These are phyloP conservation scores for Phytomonas francai DNA, from an alignment of 208 protist genomes.

Conservation along the genomic window DNA sequence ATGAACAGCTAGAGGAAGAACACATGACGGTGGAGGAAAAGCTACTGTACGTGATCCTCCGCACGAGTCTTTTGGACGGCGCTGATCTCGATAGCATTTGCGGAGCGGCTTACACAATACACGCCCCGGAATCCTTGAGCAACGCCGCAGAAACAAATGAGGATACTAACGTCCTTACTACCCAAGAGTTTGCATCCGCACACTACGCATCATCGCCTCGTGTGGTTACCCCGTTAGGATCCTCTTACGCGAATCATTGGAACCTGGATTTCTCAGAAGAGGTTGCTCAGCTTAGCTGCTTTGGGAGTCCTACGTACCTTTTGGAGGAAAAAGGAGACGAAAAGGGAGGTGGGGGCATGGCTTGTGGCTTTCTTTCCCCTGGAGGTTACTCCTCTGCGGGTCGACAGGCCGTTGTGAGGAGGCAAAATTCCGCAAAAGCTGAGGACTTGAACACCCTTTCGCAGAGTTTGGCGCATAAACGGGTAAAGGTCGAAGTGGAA, in stretches of 20 bases:
- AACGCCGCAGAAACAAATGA: too few species aligned
- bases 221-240: too few species aligned
- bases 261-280: too few species aligned
- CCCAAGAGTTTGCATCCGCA: neutral
- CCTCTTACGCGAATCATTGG: too few species aligned
- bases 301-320: too few species aligned
- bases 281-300: too few species aligned
- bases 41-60: conserved; percentile 76
- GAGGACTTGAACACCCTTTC: conserved; percentile 10
- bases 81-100: neutral
- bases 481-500: conserved; percentile 2
- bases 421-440: neutral
- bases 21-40: conserved; percentile 31
- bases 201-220: neutral
- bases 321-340: too few species aligned
- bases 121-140: too few species aligned
- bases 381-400: too few species aligned
- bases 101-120: too few species aligned
- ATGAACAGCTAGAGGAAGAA: neutral
- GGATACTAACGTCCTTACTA: neutral
- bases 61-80: conserved; percentile 49
- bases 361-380: too few species aligned
- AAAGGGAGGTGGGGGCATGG: too few species aligned
- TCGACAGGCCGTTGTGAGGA: neutral
- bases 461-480: conserved; percentile 9